Conservation (phyloP, 768 basidiomycete genomes). For the Chalciporus piperatus region DNA sequence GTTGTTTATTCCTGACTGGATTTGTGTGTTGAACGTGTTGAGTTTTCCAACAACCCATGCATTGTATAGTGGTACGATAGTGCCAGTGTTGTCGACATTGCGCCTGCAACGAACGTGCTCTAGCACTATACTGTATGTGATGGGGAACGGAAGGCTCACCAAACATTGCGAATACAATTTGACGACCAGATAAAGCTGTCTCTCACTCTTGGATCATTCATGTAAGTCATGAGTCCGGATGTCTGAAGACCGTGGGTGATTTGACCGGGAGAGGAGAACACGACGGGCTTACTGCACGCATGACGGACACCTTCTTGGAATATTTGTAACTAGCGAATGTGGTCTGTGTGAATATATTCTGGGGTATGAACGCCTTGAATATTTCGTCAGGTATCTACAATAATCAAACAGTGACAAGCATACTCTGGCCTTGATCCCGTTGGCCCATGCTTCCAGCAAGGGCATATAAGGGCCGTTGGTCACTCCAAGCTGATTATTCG, state of each 20-base stretch:
- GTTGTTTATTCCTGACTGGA: background rate
- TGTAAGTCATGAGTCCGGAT: background rate
- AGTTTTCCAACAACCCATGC: background rate
- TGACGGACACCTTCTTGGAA: background rate
- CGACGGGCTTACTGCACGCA: background rate
- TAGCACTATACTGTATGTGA: background rate
- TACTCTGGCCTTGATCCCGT: background rate
- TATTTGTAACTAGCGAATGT: background rate
- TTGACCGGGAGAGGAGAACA: background rate
- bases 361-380: background rate
- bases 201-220: background rate
- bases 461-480: background rate
- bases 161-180: background rate
- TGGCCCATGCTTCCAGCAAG: background rate
- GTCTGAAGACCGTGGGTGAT: background rate
- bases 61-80: background rate
- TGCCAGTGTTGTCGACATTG: background rate
- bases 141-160: background rate
- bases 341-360: background rate
- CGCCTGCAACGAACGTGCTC: background rate
- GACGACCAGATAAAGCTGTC: background rate
- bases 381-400: too few species aligned
- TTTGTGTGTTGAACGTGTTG: background rate
- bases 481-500: background rate
- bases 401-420: too few species aligned